phyloP scores from a whole-genome alignment of 2,329 filamentous ascomycete genomes.

The Xylaria sp. region DNA sequence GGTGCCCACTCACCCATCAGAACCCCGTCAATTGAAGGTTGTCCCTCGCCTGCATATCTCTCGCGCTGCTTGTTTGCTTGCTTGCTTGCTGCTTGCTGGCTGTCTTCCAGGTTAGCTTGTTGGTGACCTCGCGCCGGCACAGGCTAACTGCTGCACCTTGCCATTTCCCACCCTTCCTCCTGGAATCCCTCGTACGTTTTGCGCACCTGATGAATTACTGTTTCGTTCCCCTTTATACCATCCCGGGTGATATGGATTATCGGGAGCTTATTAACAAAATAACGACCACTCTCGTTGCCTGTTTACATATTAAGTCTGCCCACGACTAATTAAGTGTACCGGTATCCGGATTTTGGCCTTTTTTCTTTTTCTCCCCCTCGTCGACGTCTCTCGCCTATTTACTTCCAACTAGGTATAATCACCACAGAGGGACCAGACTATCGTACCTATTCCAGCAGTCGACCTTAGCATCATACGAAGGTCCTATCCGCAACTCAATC shows the following conservation, averaged over 20 bases:
- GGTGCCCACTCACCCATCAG: conserved; percentile 32
- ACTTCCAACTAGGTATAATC: background rate
- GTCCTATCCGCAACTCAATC: background rate
- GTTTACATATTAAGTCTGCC: background rate
- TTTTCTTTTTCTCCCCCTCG: background rate
- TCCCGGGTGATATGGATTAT: conserved; percentile 1
- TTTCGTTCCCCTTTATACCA: conserved; percentile 31
- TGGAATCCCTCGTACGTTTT: conserved; percentile 41
- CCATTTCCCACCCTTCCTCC: conserved; percentile 44
- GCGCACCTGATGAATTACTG: conserved; percentile 26
- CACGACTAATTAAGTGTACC: background rate
- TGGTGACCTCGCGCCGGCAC: conserved; percentile 47
- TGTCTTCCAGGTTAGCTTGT: conserved; percentile 22
- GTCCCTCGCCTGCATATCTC: conserved; percentile 28
- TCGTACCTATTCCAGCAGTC: background rate
- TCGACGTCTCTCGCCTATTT: background rate
- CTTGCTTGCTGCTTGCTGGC: background rate
- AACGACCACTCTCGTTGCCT: background rate
- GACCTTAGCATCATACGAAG: background rate
- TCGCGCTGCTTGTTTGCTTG: conserved; percentile 10
- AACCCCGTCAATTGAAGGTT: conserved; percentile 33
- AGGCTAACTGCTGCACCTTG: conserved; percentile 41
- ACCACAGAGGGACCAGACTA: background rate
- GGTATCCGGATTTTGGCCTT: background rate
- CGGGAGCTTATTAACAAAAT: conserved; percentile 11